phyloP scores from a whole-genome alignment of 2,329 filamentous ascomycete genomes.

The Cadophora sp. region DNA sequence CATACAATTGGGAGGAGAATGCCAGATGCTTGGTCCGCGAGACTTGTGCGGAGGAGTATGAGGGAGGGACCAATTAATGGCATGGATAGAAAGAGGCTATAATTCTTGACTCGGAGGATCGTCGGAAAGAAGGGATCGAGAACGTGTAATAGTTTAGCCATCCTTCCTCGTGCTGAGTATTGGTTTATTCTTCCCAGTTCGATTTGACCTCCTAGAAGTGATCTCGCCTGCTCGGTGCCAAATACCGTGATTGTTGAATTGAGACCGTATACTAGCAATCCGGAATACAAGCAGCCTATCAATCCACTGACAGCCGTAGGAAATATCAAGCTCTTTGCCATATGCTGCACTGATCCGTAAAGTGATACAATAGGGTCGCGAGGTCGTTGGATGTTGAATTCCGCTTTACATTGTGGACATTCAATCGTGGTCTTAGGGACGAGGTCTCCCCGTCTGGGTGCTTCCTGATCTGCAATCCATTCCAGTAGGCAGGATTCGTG shows the following conservation, averaged over 20 bases:
- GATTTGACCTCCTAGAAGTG: conserved; percentile 24
- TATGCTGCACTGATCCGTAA: conserved; percentile 33
- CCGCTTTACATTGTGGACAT: conserved; percentile 89
- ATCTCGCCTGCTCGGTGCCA: conserved; percentile 62
- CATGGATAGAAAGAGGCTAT: conserved; percentile 55
- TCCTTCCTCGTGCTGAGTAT: not conserved
- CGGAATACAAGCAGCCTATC: conserved; percentile 54
- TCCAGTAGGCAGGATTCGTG: conserved; percentile 90
- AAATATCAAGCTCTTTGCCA: conserved; percentile 35
- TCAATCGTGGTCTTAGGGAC: conserved; percentile 67
- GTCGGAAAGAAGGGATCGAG: conserved; percentile 41
- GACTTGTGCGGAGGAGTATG: conserved; percentile 68
- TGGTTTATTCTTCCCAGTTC: not conserved
- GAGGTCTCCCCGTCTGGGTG: conserved; percentile 57
- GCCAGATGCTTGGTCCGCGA: conserved; percentile 57
- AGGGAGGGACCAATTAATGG: conserved; percentile 73
- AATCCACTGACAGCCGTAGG: conserved; percentile 42
- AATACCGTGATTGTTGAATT: conserved; percentile 71
- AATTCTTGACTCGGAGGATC: conserved; percentile 5
- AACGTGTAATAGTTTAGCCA: conserved; percentile 1
- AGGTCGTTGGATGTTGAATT: conserved; percentile 78
- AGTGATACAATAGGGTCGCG: conserved; percentile 69
- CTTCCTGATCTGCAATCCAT: conserved; percentile 92
- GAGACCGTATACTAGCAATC: conserved; percentile 63
- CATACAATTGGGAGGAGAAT: conserved; percentile 45